Evolutionary conservation across 2,329 filamentous ascomycete genomes (phyloP).

Genomic region (Fusarium marasasianum): DNA sequence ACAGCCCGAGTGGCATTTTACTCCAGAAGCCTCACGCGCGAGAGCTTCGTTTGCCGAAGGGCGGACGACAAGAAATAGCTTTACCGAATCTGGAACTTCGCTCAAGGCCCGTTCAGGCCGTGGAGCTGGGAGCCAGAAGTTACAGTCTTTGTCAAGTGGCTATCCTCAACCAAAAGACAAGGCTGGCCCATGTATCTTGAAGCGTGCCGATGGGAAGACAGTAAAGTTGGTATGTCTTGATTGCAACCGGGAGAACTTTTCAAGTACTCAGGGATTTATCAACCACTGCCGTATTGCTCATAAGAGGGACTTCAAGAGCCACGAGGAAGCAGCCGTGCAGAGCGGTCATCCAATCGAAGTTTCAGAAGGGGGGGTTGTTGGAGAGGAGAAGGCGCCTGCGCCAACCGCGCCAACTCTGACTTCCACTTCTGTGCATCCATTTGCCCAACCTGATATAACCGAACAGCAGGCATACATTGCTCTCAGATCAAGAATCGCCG

Average conservation of each 20-base stretch:
- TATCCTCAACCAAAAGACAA: slow-evolving; percentile 82
- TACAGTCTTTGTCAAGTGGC: slow-evolving; percentile 75
- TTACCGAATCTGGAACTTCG: slow-evolving; percentile 53
- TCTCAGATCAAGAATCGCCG: slow-evolving; percentile 63
- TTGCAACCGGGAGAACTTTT: slow-evolving; percentile 90
- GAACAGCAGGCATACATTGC: slow-evolving; percentile 62
- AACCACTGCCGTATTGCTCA: slow-evolving; percentile 98
- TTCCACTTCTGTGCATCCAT: slow-evolving; percentile 46
- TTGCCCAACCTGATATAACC: slow-evolving; percentile 56
- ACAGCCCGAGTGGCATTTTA: slow-evolving; percentile 57
- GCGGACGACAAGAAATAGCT: slow-evolving; percentile 81
- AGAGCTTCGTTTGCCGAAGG: slow-evolving; percentile 68
- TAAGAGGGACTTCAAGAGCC: slow-evolving; percentile 91
- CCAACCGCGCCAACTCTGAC: slow-evolving; percentile 15
- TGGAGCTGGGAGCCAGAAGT: slow-evolving; percentile 65
- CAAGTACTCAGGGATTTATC: slow-evolving; percentile 98
- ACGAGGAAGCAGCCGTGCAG: slow-evolving; percentile 90
- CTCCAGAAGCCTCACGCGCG: slow-evolving; percentile 53
- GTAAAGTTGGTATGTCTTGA: slow-evolving; percentile 92
- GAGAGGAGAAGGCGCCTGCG: slow-evolving; percentile 41
- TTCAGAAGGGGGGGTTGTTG: slow-evolving; percentile 29
- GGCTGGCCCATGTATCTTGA: slow-evolving; percentile 83
- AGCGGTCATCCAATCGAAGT: slow-evolving; percentile 83
- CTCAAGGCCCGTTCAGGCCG: slow-evolving; percentile 62
- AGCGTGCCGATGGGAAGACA: slow-evolving; percentile 83